phyloP scores from a whole-genome alignment of 371 early-diverging fungal genomes.

The Mortierella sp. region DNA sequence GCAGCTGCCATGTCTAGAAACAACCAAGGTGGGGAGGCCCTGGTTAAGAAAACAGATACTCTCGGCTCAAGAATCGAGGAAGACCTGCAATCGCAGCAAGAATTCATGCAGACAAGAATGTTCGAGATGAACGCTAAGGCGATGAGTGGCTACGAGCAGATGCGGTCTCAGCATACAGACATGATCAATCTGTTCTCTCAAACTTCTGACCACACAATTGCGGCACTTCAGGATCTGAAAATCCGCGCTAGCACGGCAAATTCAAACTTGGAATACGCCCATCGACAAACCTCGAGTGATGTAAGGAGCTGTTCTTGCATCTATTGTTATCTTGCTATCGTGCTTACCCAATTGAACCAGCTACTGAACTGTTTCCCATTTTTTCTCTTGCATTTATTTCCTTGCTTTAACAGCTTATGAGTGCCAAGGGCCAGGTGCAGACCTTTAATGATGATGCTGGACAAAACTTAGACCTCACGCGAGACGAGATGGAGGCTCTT shows the following conservation, averaged over 20 bases:
- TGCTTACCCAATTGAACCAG: background rate
- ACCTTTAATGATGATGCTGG: constrained; percentile 20
- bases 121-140: constrained; percentile 18
- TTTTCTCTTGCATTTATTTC: background rate
- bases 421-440: constrained; percentile 8
- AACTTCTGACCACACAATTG: constrained; percentile 17
- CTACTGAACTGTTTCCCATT: background rate
- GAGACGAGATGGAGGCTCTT: constrained; percentile 27
- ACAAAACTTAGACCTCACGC: constrained; percentile 19
- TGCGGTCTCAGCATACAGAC: constrained; percentile 12
- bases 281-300: constrained; percentile 14
- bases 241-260: constrained; percentile 5
- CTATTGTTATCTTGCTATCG: background rate
- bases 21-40: background rate
- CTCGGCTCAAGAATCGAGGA: constrained; percentile 11
- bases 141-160: constrained; percentile 15
- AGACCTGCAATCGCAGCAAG: constrained; percentile 26
- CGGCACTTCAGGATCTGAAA: constrained; percentile 29
- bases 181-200: constrained; percentile 22
- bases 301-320: constrained; percentile 25
- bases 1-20: constrained; percentile 4
- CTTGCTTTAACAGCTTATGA: constrained; percentile 7
- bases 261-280: constrained; percentile 4
- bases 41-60: constrained; percentile 9
- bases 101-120: constrained; percentile 22